These are phyloP conservation scores for Starmerella riodocensis DNA, from an alignment of 805 yeast genomes.

Conservation along the genomic window DNA sequence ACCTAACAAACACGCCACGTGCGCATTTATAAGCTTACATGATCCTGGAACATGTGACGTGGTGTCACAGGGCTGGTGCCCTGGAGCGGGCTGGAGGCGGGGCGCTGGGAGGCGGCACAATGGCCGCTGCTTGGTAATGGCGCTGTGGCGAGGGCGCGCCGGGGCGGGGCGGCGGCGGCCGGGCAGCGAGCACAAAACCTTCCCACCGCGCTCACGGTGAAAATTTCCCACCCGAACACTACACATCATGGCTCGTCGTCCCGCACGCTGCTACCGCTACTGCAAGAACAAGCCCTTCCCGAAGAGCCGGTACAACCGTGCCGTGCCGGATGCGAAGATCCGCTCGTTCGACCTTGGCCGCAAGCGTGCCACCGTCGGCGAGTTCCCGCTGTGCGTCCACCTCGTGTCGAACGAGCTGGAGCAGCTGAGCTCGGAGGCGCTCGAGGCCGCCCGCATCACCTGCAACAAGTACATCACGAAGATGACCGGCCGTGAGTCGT, in stretches of 20 bases:
- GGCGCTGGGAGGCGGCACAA: no score
- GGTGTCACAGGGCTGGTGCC: no score
- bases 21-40: no score
- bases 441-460: conserved; percentile 99
- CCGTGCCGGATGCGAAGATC: conserved; percentile 99
- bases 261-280: conserved; percentile 99
- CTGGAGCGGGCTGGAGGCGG: no score
- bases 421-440: conserved; percentile 98
- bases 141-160: no score
- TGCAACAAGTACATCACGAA: conserved; percentile 99
- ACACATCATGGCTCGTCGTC: conserved; percentile 99
- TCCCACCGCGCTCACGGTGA: no score
- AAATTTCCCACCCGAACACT: no score
- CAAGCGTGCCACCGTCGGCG: conserved; percentile 99
- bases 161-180: no score
- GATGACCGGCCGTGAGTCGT: conserved; percentile 95
- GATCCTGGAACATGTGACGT: no score
- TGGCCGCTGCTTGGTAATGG: no score
- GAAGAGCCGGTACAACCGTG: conserved; percentile 99
- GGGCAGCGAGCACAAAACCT: no score
- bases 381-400: conserved; percentile 98
- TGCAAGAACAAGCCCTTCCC: conserved; percentile 99
- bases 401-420: conserved; percentile 98
- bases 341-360: conserved; percentile 99
- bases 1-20: no score